A percentile compares a stretch with the other conserved stretches of the same genome.
These are phyloP conservation scores for Pleurotus djamor DNA, from an alignment of 768 basidiomycete species.

Conservation along the genomic window DNA sequence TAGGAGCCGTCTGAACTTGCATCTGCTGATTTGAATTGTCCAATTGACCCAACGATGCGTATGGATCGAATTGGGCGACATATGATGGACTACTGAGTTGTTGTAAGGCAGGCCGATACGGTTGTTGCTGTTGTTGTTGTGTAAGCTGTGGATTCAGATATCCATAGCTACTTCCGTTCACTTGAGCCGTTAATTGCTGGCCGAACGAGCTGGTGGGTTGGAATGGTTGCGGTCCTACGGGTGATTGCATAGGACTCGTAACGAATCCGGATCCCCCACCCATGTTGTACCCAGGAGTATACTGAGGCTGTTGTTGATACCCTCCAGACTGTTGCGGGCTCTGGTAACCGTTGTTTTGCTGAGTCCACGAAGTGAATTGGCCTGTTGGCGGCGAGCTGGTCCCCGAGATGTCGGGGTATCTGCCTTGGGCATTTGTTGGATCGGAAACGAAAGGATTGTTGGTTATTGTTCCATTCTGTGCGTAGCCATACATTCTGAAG, in stretches of 20 bases:
- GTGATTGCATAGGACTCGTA: background rate
- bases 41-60: constrained; percentile 42
- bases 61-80: constrained; percentile 53
- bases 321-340: constrained; percentile 33
- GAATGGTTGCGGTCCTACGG: constrained; percentile 16
- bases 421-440: constrained; percentile 41
- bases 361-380: constrained; percentile 38
- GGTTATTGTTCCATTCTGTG: constrained; percentile 30
- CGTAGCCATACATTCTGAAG: constrained; percentile 23
- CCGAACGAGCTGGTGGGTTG: constrained; percentile 58
- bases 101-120: constrained; percentile 43
- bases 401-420: constrained; percentile 64
- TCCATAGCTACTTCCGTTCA: constrained; percentile 5
- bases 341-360: constrained; percentile 22
- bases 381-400: constrained; percentile 14
- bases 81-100: constrained; percentile 47
- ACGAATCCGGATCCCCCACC: background rate
- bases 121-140: constrained; percentile 21
- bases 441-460: constrained; percentile 75
- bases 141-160: constrained; percentile 7
- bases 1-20: constrained; percentile 14
- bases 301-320: constrained; percentile 36
- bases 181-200: constrained; percentile 42
- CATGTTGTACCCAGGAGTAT: constrained; percentile 22
- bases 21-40: constrained; percentile 20